Conservation (phyloP, 495 filamentous ascomycete species). For the Podospora comata region DNA sequence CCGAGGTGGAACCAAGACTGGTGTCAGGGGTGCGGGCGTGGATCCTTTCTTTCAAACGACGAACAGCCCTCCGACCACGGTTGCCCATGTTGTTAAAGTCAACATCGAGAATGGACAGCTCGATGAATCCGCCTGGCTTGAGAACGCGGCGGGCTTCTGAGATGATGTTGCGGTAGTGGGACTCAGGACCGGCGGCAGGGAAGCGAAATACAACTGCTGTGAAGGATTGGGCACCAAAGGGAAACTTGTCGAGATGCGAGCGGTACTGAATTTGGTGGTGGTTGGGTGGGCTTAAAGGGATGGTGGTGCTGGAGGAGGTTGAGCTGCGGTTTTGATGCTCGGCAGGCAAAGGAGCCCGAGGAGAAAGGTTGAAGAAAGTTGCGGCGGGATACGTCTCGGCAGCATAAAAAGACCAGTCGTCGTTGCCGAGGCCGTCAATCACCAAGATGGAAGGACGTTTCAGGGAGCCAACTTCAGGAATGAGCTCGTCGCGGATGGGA, state of each 20-base stretch:
- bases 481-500: slow-evolving; percentile 77
- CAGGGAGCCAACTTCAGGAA: slow-evolving; percentile 42
- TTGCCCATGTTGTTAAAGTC: slow-evolving; percentile 86
- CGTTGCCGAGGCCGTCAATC: slow-evolving; percentile 77
- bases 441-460: slow-evolving; percentile 71
- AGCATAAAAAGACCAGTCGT: slow-evolving; percentile 98
- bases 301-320: slow-evolving; percentile 25
- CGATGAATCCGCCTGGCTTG: slow-evolving; percentile 83
- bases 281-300: slow-evolving; percentile 68
- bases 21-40: slow-evolving; percentile 56
- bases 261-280: slow-evolving; percentile 79
- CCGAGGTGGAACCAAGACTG: slow-evolving; percentile 69
- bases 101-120: slow-evolving; percentile 79
- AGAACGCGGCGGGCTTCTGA: slow-evolving; percentile 89
- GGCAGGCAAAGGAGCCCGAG: slow-evolving; percentile 42
- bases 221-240: slow-evolving; percentile 85
- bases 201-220: slow-evolving; percentile 85
- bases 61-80: slow-evolving; percentile 69
- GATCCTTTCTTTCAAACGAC: slow-evolving; percentile 72
- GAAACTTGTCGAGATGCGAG: slow-evolving; percentile 66
- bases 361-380: slow-evolving; percentile 79
- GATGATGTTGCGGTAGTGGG: slow-evolving; percentile 72
- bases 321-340: slow-evolving; percentile 27
- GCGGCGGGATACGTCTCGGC: slow-evolving; percentile 85
- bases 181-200: slow-evolving; percentile 68